phyloP scores from a whole-genome alignment of 345 rosid species.

The thale cress (Arabidopsis thaliana) region DNA sequence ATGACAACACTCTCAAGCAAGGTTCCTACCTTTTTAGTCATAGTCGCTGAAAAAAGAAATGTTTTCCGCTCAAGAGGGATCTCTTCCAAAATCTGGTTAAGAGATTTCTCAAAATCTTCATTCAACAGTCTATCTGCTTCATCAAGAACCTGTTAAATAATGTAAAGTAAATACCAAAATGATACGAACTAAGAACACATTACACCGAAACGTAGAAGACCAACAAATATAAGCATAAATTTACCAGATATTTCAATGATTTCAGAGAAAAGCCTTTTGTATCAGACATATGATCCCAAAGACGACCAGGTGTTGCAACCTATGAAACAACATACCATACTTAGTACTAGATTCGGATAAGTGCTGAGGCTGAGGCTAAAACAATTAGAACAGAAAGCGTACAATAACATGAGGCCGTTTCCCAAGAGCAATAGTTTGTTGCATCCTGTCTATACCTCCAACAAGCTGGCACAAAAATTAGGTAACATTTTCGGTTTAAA shows the following conservation, averaged over 20 bases:
- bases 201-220: constrained; percentile 5
- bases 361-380: background rate
- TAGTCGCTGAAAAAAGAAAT: constrained; percentile 94
- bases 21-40: constrained; percentile 82
- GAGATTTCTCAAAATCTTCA: constrained; percentile 94
- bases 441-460: constrained; percentile 92
- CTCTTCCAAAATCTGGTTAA: constrained; percentile 74
- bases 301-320: constrained; percentile 98
- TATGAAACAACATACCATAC: constrained; percentile 30
- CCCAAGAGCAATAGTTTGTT: constrained; percentile 74
- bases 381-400: background rate
- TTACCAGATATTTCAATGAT: constrained; percentile 80
- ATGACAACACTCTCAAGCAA: constrained; percentile 4
- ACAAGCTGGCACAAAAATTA: constrained; percentile 65
- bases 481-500: background rate
- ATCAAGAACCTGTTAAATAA: constrained; percentile 73
- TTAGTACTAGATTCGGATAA: constrained; percentile 2
- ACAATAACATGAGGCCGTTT: constrained; percentile 86
- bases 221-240: constrained; percentile 16
- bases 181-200: background rate
- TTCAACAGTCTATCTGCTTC: constrained; percentile 95
- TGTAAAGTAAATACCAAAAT: background rate
- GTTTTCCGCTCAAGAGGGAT: constrained; percentile 77
- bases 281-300: constrained; percentile 82
- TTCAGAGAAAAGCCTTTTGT: constrained; percentile 92